phyloP scores from a whole-genome alignment of 768 basidiomycete species.

The Podaxis pistillaris region DNA sequence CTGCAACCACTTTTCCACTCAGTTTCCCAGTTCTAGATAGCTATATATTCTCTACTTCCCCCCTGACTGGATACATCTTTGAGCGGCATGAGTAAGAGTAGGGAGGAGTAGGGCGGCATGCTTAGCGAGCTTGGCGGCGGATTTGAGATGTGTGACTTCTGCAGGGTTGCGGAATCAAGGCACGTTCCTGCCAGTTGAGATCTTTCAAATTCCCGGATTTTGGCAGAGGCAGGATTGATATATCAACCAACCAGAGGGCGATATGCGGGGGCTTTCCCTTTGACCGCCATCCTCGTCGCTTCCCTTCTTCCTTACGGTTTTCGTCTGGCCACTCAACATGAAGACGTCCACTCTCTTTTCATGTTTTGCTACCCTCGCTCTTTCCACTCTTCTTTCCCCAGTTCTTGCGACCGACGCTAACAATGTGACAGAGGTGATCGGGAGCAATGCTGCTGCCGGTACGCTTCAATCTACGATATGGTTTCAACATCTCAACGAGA shows the following conservation, averaged over 20 bases:
- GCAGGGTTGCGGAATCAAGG: neutral
- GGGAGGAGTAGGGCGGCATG: no score
- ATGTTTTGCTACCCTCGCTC: slow-evolving; percentile 15
- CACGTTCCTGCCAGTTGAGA: neutral
- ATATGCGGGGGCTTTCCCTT: neutral
- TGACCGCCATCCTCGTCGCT: neutral
- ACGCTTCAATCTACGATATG: slow-evolving; percentile 4
- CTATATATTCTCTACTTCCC: no score
- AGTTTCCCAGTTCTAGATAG: no score
- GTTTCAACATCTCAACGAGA: neutral
- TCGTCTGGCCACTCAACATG: slow-evolving; percentile 25
- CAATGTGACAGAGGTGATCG: slow-evolving; percentile 23
- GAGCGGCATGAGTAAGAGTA: no score
- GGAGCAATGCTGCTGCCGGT: slow-evolving; percentile 29
- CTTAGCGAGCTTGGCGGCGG: no score
- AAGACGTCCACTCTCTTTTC: slow-evolving; percentile 31
- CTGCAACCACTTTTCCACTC: no score
- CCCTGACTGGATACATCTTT: no score
- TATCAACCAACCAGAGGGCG: neutral
- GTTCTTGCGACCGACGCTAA: slow-evolving; percentile 19
- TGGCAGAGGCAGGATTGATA: neutral
- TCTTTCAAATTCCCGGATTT: neutral
- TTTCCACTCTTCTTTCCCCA: slow-evolving; percentile 12
- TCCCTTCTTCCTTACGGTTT: slow-evolving; percentile 4
- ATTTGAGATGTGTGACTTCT: neutral